These are phyloP conservation scores for Zymoseptoria pseudotritici DNA, from an alignment of 2,329 filamentous ascomycete genomes.

Conservation along the genomic window DNA sequence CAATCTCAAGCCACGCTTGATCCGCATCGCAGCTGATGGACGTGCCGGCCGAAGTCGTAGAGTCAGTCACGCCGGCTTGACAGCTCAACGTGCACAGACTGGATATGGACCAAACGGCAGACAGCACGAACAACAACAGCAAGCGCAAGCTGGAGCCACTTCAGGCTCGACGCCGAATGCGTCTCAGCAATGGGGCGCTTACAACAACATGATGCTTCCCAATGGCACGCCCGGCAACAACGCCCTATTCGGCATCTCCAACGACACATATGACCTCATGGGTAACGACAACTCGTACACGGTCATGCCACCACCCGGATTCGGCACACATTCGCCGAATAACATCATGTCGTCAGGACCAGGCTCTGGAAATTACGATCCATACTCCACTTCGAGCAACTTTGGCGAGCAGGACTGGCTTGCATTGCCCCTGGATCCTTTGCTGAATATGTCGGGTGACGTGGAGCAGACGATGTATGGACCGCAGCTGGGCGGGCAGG, in stretches of 20 bases:
- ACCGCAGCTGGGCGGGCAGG: constrained; percentile 55
- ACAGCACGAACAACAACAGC: constrained; percentile 13
- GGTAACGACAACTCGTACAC: constrained; percentile 33
- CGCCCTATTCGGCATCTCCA: constrained; percentile 38
- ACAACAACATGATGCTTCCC: constrained; percentile 13
- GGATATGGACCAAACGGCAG: constrained; percentile 2
- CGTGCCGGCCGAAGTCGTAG: constrained; percentile 20
- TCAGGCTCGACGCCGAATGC: constrained; percentile 7
- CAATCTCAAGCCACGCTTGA: constrained; percentile 63
- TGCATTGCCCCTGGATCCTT: constrained; percentile 53
- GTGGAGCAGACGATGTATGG: constrained; percentile 51
- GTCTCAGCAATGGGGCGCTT: constrained; percentile 17
- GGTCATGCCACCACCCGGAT: constrained; percentile 44
- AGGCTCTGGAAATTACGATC: constrained; percentile 11
- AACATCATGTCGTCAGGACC: constrained; percentile 24
- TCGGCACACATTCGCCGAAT: constrained; percentile 25
- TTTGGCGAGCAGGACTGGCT: constrained; percentile 49
- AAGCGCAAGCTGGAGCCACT: constrained; percentile 9
- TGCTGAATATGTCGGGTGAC: constrained; percentile 52
- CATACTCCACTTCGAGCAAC: constrained; percentile 5
- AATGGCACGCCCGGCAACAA: constrained; percentile 10
- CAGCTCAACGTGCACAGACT: not conserved
- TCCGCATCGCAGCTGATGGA: constrained; percentile 47
- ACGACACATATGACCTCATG: constrained; percentile 38
- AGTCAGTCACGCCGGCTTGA: constrained; percentile 9